Percentiles rank a stretch among this genome's conserved stretches.
Conservation (phyloP, 169 alveolate genomes). For the Ichthyophthirius multifiliis region DNA sequence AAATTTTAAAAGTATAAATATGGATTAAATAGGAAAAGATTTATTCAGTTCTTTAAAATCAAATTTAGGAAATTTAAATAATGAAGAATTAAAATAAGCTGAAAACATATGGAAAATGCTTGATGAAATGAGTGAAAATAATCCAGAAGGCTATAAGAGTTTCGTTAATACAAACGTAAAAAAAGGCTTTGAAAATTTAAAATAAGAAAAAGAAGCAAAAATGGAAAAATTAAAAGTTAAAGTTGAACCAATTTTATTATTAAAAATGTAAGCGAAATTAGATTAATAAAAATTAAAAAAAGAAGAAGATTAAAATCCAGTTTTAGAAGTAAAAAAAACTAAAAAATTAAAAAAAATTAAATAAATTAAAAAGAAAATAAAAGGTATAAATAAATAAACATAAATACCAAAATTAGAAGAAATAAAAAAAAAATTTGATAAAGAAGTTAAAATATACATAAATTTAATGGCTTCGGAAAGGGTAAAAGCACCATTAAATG, state of each 20-base stretch:
- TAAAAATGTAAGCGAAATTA: background rate
- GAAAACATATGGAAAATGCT: conserved; percentile 3
- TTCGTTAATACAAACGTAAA: background rate
- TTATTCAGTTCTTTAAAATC: background rate
- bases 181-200: conserved; percentile 1
- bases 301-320: conserved; percentile 4
- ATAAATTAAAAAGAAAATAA: no score
- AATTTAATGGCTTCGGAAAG: background rate
- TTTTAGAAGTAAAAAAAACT: background rate
- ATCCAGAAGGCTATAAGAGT: background rate
- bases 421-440: background rate
- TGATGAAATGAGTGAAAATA: background rate
- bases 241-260: background rate
- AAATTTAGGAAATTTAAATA: background rate
- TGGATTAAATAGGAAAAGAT: conserved; percentile 1
- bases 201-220: background rate
- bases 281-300: background rate
- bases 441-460: background rate
- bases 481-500: background rate
- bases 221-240: background rate
- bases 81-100: background rate
- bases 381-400: no score
- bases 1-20: no score
- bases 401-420: background rate
- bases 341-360: no score